Percentiles rank a stretch among this genome's conserved stretches.
Conservation (phyloP, 2,329 filamentous ascomycete genomes). For the Xylariales sp. region DNA sequence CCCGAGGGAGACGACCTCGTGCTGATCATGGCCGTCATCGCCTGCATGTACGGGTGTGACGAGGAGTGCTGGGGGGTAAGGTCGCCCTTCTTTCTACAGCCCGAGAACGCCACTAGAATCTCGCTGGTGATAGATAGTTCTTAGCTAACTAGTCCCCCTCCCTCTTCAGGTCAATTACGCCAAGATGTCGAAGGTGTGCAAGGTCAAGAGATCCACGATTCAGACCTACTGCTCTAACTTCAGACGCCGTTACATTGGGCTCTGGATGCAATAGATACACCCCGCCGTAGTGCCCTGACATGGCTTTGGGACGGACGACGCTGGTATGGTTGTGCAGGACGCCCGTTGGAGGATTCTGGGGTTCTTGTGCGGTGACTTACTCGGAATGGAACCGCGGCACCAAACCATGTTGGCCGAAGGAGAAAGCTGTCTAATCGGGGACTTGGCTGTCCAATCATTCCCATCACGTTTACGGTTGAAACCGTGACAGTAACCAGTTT, state of each 20-base stretch:
- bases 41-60: not conserved
- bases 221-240: not conserved
- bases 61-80: not conserved
- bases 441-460: too few species aligned
- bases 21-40: not conserved
- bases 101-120: not conserved
- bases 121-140: too few species aligned
- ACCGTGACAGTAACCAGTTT: not conserved
- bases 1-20: not conserved
- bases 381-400: too few species aligned
- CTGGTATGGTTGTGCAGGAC: too few species aligned
- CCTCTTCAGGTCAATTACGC: not conserved
- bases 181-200: not conserved
- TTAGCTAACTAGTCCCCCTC: not conserved
- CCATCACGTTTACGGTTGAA: too few species aligned
- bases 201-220: not conserved
- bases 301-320: too few species aligned
- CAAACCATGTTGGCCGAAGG: too few species aligned
- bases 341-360: too few species aligned
- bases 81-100: not conserved
- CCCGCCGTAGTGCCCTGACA: too few species aligned
- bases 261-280: too few species aligned
- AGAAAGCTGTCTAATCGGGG: too few species aligned
- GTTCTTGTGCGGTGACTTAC: not conserved
- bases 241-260: not conserved